Evolutionary conservation across 2,329 filamentous ascomycete species (phyloP), one percentile per base, ranked within the genome.

Genomic region (Colletotrichum sp.): DNA sequence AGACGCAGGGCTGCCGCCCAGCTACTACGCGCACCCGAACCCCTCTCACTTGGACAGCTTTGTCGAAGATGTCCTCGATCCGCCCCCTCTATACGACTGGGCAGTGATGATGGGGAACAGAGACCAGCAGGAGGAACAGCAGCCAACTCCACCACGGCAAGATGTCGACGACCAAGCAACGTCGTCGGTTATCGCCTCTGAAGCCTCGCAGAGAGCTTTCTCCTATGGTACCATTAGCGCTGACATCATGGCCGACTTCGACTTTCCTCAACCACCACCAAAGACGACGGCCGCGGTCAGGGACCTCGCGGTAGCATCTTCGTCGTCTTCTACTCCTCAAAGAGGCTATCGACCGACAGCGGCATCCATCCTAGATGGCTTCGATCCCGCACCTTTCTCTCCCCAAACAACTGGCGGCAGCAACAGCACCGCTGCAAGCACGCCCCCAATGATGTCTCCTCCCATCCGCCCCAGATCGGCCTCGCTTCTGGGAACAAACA

Each of bases 41-140:
- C 78, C 82, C 7, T 79, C 80, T 18, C 83, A 84, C 16, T 80
- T 84, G 75, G 77, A 78, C 18, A 80, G 80, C 3, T 84, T 84
- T 57, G 82, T 80, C 18, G 79, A 79, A n/a, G 83, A 85, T 8
- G 34, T 79, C 80, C n/a, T 81, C 77, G 32, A 80, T 80, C 49
- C 82, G 77, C 81, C 80, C 80, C 7, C 73, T 44, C 80, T 81
- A 6, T 81, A 83, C 62, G 82, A 83, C 52, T 81, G 82, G 39
- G 79, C 79, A 49, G 77, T 77, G 26, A 79, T 80, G 15, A 76
- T 77, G 52, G 76, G 79, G 12, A 18, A 76, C 55, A 68, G 63
- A 18, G 24, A n/a, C 7, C 39, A 28, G 8, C 18, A 13, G 18
- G 18, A 10, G 16, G 26, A 36, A 6, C 67, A 75, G 69, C 52